Base-by-base conservation (phyloP, 768 basidiomycete species). In the Serpula lacrymans region DNA sequence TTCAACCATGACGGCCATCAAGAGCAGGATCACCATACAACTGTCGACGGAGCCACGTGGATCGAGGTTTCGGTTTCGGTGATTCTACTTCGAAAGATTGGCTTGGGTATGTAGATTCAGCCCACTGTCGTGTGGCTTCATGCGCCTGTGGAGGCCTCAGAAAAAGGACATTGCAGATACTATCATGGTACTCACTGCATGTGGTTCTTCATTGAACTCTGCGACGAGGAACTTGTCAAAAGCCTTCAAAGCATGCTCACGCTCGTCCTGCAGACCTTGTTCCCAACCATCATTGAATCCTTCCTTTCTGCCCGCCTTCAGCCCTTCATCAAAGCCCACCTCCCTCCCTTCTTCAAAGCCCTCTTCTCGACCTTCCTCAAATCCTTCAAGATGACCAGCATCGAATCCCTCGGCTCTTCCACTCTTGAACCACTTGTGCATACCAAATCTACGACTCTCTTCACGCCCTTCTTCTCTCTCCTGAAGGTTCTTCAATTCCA, bases 191-290 rank as follows among this genome's bases (percentile, higher is more conserved):
- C 59, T 59, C 20, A 61, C 59, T 45, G 39, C 45, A 7, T 41
- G 34, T 24, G 56, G 54, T 1, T 37, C 41, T 7, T 53, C 52
- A 45, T 63, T 63, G 46, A 64, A 57, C 44, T 80, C 74, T 49
- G 69, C 59, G 17, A 63, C 62, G 39, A 80, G 57, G 57, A 80
- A 77, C 27, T 65, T 65, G 55, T 83, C 77, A 60, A 84, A 79
- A 7, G 76, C 77, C 36, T 74, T 70, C 20, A 79, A 44, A 1
- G 78, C 80, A 46, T 69, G 71, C 32, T 62, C 58, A 22, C 77
- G 71, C 56, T 80, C 79, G 48, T 76, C 74, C 39, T 57, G 64
- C 45, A 67, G 60, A 48, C 72, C 72, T 50, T 63, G 46, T 43
- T 55, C 50, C 41, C 54, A 55, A 9, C 69, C 71, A 6, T 65